phyloP scores from a whole-genome alignment of 2,329 filamentous ascomycete genomes.

The Xylaria digitata region DNA sequence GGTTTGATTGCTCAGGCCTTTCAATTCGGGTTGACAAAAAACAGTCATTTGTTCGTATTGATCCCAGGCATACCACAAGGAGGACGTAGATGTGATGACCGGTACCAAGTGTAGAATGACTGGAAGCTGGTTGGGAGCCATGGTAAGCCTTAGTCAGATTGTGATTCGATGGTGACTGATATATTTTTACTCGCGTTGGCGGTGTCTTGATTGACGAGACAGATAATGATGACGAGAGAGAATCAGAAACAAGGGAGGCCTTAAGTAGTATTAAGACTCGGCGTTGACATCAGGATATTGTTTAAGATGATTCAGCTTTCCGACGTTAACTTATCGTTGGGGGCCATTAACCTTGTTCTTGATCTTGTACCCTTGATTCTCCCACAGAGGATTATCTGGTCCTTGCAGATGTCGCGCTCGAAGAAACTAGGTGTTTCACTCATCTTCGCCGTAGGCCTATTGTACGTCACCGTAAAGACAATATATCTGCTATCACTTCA shows the following conservation, averaged over 20 bases:
- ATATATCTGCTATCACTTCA: too few species aligned
- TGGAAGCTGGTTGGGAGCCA: too few species aligned
- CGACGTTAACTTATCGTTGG: not conserved
- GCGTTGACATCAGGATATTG: not conserved
- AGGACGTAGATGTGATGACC: conserved; percentile 32
- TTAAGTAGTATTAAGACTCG: too few species aligned
- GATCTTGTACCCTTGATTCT: not conserved
- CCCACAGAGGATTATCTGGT: not conserved
- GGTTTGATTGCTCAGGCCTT: conserved; percentile 24
- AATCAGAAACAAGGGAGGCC: too few species aligned
- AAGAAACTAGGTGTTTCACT: not conserved
- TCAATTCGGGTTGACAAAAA: conserved; percentile 25
- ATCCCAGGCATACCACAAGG: conserved; percentile 36
- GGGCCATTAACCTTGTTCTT: not conserved
- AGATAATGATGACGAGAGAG: too few species aligned
- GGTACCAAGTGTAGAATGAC: conserved; percentile 24
- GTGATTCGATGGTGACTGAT: too few species aligned
- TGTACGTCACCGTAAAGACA: not conserved
- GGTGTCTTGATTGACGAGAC: too few species aligned
- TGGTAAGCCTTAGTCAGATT: too few species aligned
- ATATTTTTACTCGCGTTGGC: not conserved
- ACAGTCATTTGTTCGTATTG: conserved; percentile 35
- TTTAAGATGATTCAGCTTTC: not conserved
- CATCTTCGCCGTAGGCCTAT: not conserved
- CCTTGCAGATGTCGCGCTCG: not conserved